A percentile compares a stretch with the other conserved stretches of the same genome.
These are phyloP conservation scores for Chaetomium strumarium DNA, from an alignment of 2,329 filamentous ascomycete species.

Conservation along the genomic window DNA sequence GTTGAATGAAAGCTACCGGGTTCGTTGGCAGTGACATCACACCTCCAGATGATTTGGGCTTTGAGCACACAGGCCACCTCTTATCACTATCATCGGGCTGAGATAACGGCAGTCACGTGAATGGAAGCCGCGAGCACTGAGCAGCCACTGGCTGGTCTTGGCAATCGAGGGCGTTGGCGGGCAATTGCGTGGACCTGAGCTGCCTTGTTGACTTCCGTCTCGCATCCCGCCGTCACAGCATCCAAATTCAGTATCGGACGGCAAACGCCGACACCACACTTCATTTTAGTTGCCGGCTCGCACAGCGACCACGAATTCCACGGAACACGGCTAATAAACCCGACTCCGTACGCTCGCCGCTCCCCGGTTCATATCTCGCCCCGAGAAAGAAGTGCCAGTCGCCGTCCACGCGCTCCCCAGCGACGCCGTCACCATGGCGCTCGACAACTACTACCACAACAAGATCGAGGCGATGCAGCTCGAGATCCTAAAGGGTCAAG, in stretches of 20 bases:
- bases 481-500: constrained; percentile 98
- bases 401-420: neutral
- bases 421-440: constrained; percentile 67
- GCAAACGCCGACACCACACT: constrained; percentile 1
- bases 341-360: neutral
- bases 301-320: neutral
- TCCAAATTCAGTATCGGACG: neutral
- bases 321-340: no score
- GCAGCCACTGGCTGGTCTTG: neutral
- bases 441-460: constrained; percentile 99
- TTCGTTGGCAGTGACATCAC: constrained; percentile 7
- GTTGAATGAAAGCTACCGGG: no score
- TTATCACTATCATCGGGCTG: neutral
- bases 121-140: neutral
- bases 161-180: constrained; percentile 6
- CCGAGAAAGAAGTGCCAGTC: neutral
- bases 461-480: constrained; percentile 99
- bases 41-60: neutral
- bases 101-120: constrained; percentile 12
- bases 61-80: neutral
- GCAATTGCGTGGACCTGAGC: constrained; percentile 26
- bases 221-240: neutral
- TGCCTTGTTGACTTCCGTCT: constrained; percentile 17
- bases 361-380: neutral
- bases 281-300: neutral